A percentile compares a stretch with the other conserved stretches of the same genome.
Evolutionary conservation across 2,329 filamentous ascomycete species (phyloP).

Genomic region (Fusarium verticillioides): DNA sequence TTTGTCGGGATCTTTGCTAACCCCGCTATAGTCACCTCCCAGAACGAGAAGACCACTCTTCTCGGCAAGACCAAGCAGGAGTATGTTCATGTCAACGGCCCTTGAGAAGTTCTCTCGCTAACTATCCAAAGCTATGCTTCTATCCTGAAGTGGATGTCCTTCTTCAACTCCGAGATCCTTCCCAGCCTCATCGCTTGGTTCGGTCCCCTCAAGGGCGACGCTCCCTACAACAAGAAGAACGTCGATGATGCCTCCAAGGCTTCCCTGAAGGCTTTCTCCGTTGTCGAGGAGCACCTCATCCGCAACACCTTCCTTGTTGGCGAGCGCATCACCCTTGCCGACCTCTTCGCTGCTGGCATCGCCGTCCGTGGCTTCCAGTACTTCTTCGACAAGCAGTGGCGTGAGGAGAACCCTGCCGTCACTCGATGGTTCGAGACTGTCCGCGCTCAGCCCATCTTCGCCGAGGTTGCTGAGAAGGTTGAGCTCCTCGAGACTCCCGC

Average conservation of each 20-base stretch:
- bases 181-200: conserved; percentile 81
- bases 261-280: conserved; percentile 73
- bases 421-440: conserved; percentile 96
- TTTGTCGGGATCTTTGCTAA: conserved; percentile 48
- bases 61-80: conserved; percentile 99
- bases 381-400: conserved; percentile 94
- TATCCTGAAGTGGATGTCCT: conserved; percentile 98
- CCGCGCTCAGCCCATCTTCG: conserved; percentile 91
- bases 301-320: conserved; percentile 97
- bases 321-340: conserved; percentile 96
- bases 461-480: conserved; percentile 78
- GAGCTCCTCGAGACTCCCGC: conserved; percentile 86
- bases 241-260: conserved; percentile 83
- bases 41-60: conserved; percentile 99
- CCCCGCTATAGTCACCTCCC: conserved; percentile 81
- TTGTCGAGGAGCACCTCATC: conserved; percentile 87
- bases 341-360: conserved; percentile 85
- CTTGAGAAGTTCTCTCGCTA: neutral
- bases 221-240: conserved; percentile 97
- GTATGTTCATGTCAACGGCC: conserved; percentile 59
- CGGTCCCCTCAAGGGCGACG: conserved; percentile 83
- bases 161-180: conserved; percentile 90
- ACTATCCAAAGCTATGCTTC: conserved; percentile 77
- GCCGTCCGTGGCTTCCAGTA: conserved; percentile 89
- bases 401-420: conserved; percentile 82